phyloP scores from a whole-genome alignment of 2,329 filamentous ascomycete species.

The Colletotrichum tamarilloi region DNA sequence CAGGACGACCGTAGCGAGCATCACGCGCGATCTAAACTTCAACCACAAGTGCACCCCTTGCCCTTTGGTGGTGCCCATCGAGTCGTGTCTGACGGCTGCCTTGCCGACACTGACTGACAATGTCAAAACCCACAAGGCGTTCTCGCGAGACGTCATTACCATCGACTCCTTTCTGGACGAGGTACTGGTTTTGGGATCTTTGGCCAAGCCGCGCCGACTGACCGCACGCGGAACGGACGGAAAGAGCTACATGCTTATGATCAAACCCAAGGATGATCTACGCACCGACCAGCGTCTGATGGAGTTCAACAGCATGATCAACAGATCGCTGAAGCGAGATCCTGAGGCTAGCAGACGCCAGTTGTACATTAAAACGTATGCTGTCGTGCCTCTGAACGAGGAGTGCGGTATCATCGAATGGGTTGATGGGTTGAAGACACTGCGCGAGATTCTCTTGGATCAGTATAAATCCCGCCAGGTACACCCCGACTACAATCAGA shows the following conservation, averaged over 20 bases:
- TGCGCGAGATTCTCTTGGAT: conserved; percentile 88
- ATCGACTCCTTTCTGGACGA: conserved; percentile 86
- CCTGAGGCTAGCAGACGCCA: conserved; percentile 90
- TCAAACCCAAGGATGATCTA: conserved; percentile 98
- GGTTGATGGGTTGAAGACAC: conserved; percentile 94
- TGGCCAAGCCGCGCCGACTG: conserved; percentile 92
- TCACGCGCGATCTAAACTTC: conserved; percentile 83
- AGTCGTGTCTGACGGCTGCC: conserved; percentile 84
- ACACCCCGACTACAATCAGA: conserved; percentile 73
- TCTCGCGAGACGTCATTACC: conserved; percentile 86
- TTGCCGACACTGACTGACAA: conserved; percentile 81
- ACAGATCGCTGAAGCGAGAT: conserved; percentile 90
- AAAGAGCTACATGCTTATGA: conserved; percentile 86
- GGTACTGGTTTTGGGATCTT: conserved; percentile 87
- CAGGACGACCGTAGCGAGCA: conserved; percentile 75
- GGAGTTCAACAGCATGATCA: conserved; percentile 99
- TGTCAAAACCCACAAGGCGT: conserved; percentile 83
- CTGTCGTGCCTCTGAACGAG: conserved; percentile 95
- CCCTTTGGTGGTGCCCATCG: conserved; percentile 87
- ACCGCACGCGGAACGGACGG: conserved; percentile 91
- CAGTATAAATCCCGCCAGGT: conserved; percentile 83
- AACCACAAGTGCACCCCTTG: conserved; percentile 86
- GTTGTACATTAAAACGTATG: conserved; percentile 96
- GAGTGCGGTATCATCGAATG: conserved; percentile 98
- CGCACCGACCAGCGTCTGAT: conserved; percentile 97